A percentile compares a stretch with the other conserved stretches of the same genome.
These are phyloP conservation scores for Candida ficus DNA, from an alignment of 805 yeast genomes.

Conservation along the genomic window DNA sequence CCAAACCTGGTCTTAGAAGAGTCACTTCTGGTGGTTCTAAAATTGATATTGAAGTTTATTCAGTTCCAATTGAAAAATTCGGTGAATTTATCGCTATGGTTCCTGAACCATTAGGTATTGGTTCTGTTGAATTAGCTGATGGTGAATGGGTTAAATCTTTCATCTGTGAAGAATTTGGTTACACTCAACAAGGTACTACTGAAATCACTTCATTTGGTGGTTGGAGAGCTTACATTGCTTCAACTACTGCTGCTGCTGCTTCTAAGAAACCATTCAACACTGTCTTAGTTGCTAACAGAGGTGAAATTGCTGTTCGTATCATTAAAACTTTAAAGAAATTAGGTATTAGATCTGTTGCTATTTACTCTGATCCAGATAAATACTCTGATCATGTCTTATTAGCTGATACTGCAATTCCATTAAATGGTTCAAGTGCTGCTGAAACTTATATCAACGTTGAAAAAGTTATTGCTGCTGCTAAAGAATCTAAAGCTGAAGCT, in stretches of 20 bases:
- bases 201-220: constrained; percentile 90
- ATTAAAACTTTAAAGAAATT: constrained; percentile 81
- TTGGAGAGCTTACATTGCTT: constrained; percentile 63
- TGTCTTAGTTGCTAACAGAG: constrained; percentile 94
- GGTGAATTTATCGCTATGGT: constrained; percentile 85
- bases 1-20: constrained; percentile 87
- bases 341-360: constrained; percentile 75
- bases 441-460: constrained; percentile 86
- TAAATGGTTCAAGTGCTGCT: constrained; percentile 80
- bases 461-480: constrained; percentile 82
- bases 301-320: constrained; percentile 95
- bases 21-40: constrained; percentile 42
- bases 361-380: constrained; percentile 86
- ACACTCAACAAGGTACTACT: constrained; percentile 59
- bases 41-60: constrained; percentile 77
- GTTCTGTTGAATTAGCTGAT: constrained; percentile 75
- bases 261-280: constrained; percentile 59
- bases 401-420: constrained; percentile 78
- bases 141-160: constrained; percentile 91
- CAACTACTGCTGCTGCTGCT: constrained; percentile 27
- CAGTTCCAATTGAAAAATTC: constrained; percentile 70
- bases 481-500: constrained; percentile 82
- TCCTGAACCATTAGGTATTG: constrained; percentile 94
- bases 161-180: constrained; percentile 90
- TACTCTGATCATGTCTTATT: constrained; percentile 80